Percentiles rank a stretch among this genome's conserved stretches.
phyloP scores from a whole-genome alignment of 148 eudicot genomes.

The Fagopyrum tataricum region DNA sequence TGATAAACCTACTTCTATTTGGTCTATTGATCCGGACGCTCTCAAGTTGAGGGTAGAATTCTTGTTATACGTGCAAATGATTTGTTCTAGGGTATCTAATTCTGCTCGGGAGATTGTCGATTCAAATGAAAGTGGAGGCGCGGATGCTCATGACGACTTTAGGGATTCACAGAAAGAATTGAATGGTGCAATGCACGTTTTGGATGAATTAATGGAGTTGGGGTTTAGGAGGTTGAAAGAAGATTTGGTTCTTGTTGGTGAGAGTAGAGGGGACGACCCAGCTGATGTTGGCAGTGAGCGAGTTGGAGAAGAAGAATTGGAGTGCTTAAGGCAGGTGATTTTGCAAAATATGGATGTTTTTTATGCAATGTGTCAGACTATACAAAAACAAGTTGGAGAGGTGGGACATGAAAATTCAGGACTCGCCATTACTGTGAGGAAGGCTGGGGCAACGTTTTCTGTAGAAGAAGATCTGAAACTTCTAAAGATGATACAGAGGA shows the following conservation, averaged over 20 bases:
- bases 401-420: slow-evolving; percentile 34
- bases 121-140: slow-evolving; percentile 9
- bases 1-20: slow-evolving; percentile 45
- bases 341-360: slow-evolving; percentile 62
- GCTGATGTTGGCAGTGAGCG: slow-evolving; percentile 6
- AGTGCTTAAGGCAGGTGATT: slow-evolving; percentile 46
- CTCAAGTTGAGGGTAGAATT: slow-evolving; percentile 67
- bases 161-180: slow-evolving; percentile 17
- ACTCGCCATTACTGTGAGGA: slow-evolving; percentile 46
- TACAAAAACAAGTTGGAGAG: slow-evolving; percentile 44
- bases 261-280: slow-evolving; percentile 11
- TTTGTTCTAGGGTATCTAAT: slow-evolving; percentile 40
- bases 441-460: slow-evolving; percentile 24
- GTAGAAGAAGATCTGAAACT: slow-evolving; percentile 45
- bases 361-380: slow-evolving; percentile 51
- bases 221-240: slow-evolving; percentile 62
- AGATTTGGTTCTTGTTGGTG: slow-evolving; percentile 38
- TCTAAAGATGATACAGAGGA: slow-evolving; percentile 47
- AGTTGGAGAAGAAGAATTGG: slow-evolving; percentile 47
- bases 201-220: slow-evolving; percentile 46
- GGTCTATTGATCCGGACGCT: slow-evolving; percentile 36
- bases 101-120: slow-evolving; percentile 14
- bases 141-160: slow-evolving; percentile 22
- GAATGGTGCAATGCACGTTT: slow-evolving; percentile 25
- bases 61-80: slow-evolving; percentile 43